These are phyloP conservation scores for Przewalskia tangutica DNA, from an alignment of 257 asterid species.

Conservation along the genomic window DNA sequence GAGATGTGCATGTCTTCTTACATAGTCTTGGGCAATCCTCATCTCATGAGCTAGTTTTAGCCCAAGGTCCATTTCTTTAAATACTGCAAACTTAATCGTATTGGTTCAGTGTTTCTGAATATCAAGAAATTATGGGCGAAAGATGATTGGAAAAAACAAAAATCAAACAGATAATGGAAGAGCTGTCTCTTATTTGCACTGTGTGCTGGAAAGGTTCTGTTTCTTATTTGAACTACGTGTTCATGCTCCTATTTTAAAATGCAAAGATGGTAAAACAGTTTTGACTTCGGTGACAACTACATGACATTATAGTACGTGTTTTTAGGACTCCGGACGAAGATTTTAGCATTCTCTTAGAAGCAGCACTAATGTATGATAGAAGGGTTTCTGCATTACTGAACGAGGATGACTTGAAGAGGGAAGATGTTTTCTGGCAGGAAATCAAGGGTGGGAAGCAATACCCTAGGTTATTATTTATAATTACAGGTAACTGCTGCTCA, in stretches of 20 bases:
- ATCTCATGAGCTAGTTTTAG: neutral
- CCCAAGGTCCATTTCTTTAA: neutral
- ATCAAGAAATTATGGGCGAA: neutral
- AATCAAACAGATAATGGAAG: neutral
- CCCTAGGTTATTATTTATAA: slow-evolving; percentile 83
- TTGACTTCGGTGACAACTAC: neutral
- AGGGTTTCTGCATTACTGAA: slow-evolving; percentile 73
- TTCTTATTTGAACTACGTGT: neutral
- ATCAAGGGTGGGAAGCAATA: slow-evolving; percentile 52
- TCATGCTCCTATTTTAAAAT: neutral
- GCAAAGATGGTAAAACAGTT: neutral
- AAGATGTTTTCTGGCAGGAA: slow-evolving; percentile 61
- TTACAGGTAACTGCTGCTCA: slow-evolving; percentile 56
- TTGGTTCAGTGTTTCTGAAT: neutral
- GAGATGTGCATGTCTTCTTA: neutral
- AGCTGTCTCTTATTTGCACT: neutral
- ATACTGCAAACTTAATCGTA: neutral
- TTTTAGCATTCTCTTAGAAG: slow-evolving; percentile 83
- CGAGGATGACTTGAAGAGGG: slow-evolving; percentile 59
- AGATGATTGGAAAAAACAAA: neutral
- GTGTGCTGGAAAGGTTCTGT: neutral
- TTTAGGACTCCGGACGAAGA: slow-evolving; percentile 97
- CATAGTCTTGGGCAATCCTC: neutral
- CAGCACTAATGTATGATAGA: slow-evolving; percentile 94
- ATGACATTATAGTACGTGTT: slow-evolving; percentile 3